Evolutionary conservation across 2,329 filamentous ascomycete species (phyloP).

Genomic region (Sarocladium kiliense): DNA sequence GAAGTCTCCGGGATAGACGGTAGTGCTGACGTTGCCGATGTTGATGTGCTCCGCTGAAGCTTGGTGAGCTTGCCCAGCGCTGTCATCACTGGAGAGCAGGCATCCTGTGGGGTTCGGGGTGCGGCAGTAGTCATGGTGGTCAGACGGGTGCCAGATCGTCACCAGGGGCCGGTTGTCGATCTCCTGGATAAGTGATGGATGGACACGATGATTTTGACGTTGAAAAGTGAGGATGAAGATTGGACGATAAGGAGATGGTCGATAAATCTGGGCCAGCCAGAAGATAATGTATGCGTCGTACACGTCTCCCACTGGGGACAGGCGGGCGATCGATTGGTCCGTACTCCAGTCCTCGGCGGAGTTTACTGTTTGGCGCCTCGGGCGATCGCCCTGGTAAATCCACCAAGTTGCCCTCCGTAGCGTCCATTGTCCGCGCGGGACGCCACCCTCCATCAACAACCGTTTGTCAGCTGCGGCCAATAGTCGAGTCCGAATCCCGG

Average conservation of each 20-base stretch:
- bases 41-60: slow-evolving; percentile 20
- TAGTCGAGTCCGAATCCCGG: too few relatives aligned
- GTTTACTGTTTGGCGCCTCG: too few relatives aligned
- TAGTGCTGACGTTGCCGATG: slow-evolving; percentile 12
- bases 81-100: slow-evolving; percentile 11
- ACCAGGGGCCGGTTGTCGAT: background rate
- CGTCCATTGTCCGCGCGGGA: too few relatives aligned
- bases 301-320: too few relatives aligned
- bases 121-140: background rate
- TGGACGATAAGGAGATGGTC: background rate
- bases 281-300: too few relatives aligned
- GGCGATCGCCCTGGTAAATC: too few relatives aligned
- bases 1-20: slow-evolving; percentile 28
- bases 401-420: too few relatives aligned
- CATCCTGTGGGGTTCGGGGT: background rate
- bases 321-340: too few relatives aligned
- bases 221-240: background rate
- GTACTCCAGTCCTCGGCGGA: too few relatives aligned
- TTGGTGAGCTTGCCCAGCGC: slow-evolving; percentile 21
- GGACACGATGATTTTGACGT: background rate
- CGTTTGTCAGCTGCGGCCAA: too few relatives aligned
- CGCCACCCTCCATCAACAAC: too few relatives aligned
- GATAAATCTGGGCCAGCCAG: too few relatives aligned
- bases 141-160: background rate
- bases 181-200: background rate